These are phyloP conservation scores for Fusarium continuum DNA, from an alignment of 2,329 filamentous ascomycete species.

Conservation along the genomic window DNA sequence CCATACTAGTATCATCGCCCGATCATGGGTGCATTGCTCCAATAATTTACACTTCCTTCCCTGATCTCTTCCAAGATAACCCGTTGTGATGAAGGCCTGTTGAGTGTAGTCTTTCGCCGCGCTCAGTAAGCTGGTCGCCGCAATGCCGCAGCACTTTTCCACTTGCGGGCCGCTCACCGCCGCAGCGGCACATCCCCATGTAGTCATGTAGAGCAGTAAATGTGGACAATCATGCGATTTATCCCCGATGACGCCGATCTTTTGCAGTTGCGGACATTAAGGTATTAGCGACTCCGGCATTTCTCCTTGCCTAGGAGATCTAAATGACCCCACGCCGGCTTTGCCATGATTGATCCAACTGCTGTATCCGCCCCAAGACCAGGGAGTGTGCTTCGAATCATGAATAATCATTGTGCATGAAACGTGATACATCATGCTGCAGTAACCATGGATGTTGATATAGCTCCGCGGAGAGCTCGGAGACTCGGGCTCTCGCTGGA, in stretches of 20 bases:
- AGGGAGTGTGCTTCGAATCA: not conserved
- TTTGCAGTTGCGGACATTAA: not conserved
- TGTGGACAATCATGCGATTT: constrained; percentile 21
- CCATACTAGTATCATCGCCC: not conserved
- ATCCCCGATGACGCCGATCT: not conserved
- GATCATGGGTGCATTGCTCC: not conserved
- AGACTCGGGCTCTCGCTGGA: not conserved
- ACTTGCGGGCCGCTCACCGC: constrained; percentile 18
- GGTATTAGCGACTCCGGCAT: not conserved
- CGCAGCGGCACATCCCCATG: constrained; percentile 13
- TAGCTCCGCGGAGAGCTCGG: constrained; percentile 6
- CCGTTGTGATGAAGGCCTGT: too few relatives aligned
- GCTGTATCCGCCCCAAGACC: too few relatives aligned
- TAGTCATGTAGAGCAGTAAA: too few relatives aligned
- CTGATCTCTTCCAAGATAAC: too few relatives aligned
- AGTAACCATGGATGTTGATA: constrained; percentile 13
- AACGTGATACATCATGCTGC: not conserved
- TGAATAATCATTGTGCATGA: not conserved
- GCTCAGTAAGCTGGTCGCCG: not conserved
- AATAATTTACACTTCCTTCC: too few relatives aligned
- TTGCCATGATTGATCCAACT: not conserved
- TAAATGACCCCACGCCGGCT: not conserved
- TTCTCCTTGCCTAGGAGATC: not conserved
- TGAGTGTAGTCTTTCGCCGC: not conserved
- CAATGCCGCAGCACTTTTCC: not conserved